Conservation (phyloP, 2,329 filamentous ascomycete genomes). For the Nemania bipapillata region DNA sequence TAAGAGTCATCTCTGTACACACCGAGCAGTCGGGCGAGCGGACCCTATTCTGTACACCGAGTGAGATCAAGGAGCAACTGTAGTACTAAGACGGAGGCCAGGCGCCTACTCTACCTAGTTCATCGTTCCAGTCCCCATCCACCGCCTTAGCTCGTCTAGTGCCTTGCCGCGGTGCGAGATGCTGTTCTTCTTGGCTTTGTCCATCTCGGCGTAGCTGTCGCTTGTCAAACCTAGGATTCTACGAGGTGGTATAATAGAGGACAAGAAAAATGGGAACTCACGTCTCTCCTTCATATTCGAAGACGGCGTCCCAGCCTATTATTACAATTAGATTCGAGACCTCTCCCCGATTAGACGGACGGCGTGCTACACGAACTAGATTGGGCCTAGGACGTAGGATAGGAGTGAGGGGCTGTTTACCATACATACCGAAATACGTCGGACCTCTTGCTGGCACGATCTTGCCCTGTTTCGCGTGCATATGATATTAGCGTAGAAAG, state of each 20-base stretch:
- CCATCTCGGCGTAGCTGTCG: conserved; percentile 88
- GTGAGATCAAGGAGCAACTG: not conserved
- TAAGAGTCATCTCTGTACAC: not conserved
- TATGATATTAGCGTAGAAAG: not conserved
- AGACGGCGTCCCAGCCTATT: conserved; percentile 93
- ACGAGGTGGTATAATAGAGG: not conserved
- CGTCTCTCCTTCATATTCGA: conserved; percentile 92
- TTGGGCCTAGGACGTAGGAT: not conserved
- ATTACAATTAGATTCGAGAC: conserved; percentile 6
- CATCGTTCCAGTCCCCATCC: conserved; percentile 67
- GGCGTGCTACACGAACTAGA: not conserved
- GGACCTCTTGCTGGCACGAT: conserved; percentile 88
- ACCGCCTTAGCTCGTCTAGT: conserved; percentile 84
- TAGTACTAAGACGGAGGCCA: not conserved
- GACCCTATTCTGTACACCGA: too few species aligned
- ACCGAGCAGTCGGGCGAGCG: not conserved
- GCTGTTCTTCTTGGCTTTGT: conserved; percentile 84
- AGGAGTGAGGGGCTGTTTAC: not conserved
- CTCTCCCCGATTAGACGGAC: not conserved
- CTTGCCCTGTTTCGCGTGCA: conserved; percentile 63
- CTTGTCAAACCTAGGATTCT: not conserved
- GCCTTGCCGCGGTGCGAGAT: conserved; percentile 92
- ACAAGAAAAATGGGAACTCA: conserved; percentile 52
- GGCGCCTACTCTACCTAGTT: conserved; percentile 1
- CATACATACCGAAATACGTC: conserved; percentile 77